A percentile compares a stretch with the other conserved stretches of the same genome.
phyloP scores from a whole-genome alignment of 192 early-diverging fungal genomes.

The Coemansia nantahalensis region DNA sequence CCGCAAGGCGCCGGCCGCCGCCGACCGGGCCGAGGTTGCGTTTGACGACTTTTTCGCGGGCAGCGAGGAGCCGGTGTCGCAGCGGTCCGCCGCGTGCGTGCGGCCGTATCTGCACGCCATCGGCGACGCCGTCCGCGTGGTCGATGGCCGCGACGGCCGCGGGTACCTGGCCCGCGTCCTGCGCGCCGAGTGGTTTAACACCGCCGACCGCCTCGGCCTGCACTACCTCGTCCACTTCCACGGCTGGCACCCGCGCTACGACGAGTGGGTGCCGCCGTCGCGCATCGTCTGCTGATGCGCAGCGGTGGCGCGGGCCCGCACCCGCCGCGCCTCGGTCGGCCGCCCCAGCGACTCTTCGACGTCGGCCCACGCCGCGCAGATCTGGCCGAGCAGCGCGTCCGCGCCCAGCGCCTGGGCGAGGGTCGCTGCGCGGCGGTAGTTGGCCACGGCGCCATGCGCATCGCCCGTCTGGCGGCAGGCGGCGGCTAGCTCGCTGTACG shows the following conservation, averaged over 20 bases:
- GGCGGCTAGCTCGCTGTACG: constrained; percentile 13
- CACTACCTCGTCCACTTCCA: constrained; percentile 45
- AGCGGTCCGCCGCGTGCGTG: constrained; percentile 17
- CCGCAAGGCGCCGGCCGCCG: constrained; percentile 5
- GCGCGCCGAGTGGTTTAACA: constrained; percentile 20
- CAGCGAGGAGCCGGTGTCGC: not conserved
- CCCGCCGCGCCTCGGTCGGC: no score
- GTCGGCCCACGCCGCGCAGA: no score
- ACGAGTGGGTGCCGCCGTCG: constrained; percentile 48
- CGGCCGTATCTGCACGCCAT: constrained; percentile 26
- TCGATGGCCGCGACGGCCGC: constrained; percentile 41
- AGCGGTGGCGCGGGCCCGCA: no score
- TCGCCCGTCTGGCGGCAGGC: constrained; percentile 15
- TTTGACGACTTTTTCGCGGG: constrained; percentile 41
- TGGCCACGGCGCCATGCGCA: constrained; percentile 6
- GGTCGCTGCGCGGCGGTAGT: constrained; percentile 19
- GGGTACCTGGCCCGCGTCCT: constrained; percentile 23
- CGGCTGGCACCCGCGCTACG: constrained; percentile 38
- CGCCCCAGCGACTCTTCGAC: no score
- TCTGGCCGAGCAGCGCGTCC: no score
- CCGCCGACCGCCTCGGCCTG: constrained; percentile 20
- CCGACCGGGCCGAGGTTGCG: constrained; percentile 15
- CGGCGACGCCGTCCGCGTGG: constrained; percentile 7
- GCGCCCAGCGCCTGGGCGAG: constrained; percentile 8
- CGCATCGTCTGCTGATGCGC: constrained; percentile 21